Conservation (phyloP, 208 protist genomes). For the Wallacemonas sp. region DNA sequence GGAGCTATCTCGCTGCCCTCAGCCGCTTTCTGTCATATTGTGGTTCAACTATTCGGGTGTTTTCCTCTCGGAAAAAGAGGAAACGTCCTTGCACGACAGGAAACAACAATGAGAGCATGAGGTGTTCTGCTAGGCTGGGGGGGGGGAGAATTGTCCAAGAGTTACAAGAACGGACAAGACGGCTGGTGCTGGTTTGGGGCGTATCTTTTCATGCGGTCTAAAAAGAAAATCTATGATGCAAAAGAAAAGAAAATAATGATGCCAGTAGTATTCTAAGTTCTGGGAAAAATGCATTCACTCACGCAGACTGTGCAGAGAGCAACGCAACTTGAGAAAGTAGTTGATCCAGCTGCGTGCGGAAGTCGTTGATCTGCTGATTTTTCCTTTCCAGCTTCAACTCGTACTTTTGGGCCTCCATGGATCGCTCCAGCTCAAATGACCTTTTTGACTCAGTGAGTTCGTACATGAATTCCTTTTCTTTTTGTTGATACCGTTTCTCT, state of each 20-base stretch:
- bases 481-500: slow-evolving; percentile 53
- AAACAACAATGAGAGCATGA: too few species aligned
- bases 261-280: neutral
- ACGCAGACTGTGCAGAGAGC: slow-evolving; percentile 12
- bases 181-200: too few species aligned
- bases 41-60: too few species aligned
- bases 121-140: too few species aligned
- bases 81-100: too few species aligned
- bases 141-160: too few species aligned
- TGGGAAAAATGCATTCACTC: slow-evolving; percentile 12
- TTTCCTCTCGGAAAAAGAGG: too few species aligned
- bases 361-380: slow-evolving; percentile 82
- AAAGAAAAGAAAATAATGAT: slow-evolving; percentile 1
- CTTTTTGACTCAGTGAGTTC: slow-evolving; percentile 62
- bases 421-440: slow-evolving; percentile 65
- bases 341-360: slow-evolving; percentile 68
- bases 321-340: slow-evolving; percentile 41
- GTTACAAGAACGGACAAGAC: too few species aligned
- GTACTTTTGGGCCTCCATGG: slow-evolving; percentile 50
- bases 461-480: slow-evolving; percentile 54
- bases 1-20: too few species aligned
- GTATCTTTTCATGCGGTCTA: too few species aligned
- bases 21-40: too few species aligned
- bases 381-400: slow-evolving; percentile 77
- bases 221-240: neutral